A percentile compares a stretch with the other conserved stretches of the same genome.
These are phyloP conservation scores for Penicillium silybi DNA, from an alignment of 495 filamentous ascomycete species.

Conservation along the genomic window DNA sequence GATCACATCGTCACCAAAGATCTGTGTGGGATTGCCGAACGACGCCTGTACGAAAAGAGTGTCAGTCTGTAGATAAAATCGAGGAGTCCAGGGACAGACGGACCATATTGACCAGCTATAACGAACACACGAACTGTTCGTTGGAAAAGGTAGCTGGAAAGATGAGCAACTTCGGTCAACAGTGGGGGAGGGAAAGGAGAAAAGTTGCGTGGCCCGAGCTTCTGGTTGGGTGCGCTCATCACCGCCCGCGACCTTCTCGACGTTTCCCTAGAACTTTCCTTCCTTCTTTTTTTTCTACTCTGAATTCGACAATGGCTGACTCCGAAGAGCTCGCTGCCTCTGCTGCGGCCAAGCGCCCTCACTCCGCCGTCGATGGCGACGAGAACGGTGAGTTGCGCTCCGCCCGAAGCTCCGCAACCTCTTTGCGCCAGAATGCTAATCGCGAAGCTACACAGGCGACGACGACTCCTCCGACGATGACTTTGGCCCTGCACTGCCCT, in stretches of 20 bases:
- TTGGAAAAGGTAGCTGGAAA: slow-evolving; percentile 23
- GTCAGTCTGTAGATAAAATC: slow-evolving; percentile 4
- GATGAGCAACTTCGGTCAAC: slow-evolving; percentile 25
- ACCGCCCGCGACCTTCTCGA: slow-evolving; percentile 30
- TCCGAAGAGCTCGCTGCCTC: slow-evolving; percentile 18
- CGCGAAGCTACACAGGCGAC: slow-evolving; percentile 20
- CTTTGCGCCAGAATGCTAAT: slow-evolving; percentile 15
- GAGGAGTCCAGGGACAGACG: not conserved
- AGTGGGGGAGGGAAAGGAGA: slow-evolving; percentile 32
- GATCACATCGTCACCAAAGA: slow-evolving; percentile 94
- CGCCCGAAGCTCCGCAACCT: not conserved
- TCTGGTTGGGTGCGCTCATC: slow-evolving; percentile 18
- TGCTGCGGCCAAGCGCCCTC: slow-evolving; percentile 30
- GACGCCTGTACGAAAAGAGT: slow-evolving; percentile 32
- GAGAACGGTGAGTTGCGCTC: slow-evolving; percentile 28
- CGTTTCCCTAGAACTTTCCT: slow-evolving; percentile 6
- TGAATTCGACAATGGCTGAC: slow-evolving; percentile 26
- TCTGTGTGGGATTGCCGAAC: slow-evolving; percentile 86
- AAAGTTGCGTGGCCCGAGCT: slow-evolving; percentile 46
- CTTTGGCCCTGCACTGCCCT: slow-evolving; percentile 85
- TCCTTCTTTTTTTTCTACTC: not conserved
- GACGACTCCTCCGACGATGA: slow-evolving; percentile 87
- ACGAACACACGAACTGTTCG: slow-evolving; percentile 20
- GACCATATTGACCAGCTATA: slow-evolving; percentile 35
- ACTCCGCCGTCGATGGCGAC: slow-evolving; percentile 37